phyloP scores from a whole-genome alignment of 768 basidiomycete genomes.

The Saitozyma podzolica region DNA sequence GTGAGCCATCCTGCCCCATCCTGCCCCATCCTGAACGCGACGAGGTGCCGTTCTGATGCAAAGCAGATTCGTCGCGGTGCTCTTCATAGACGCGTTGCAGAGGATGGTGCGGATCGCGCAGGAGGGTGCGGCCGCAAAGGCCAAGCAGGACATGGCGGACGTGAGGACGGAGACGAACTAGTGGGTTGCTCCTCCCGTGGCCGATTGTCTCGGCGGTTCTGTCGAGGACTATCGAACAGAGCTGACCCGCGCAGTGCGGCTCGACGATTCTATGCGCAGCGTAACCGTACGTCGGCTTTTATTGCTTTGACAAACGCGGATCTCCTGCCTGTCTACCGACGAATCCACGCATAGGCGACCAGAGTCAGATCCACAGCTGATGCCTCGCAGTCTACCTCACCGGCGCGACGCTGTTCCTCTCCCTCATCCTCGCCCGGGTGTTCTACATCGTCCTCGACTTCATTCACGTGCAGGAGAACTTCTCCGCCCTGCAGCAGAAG shows the following conservation, averaged over 20 bases:
- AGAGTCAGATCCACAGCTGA: constrained; percentile 5
- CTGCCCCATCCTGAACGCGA: too few relatives aligned
- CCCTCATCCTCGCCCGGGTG: constrained; percentile 86
- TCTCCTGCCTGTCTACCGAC: too few relatives aligned
- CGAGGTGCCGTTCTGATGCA: background rate
- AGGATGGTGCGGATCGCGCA: constrained; percentile 70
- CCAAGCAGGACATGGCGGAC: constrained; percentile 60
- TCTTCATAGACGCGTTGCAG: constrained; percentile 89
- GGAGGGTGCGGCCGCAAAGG: constrained; percentile 64
- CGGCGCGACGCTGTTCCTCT: constrained; percentile 78
- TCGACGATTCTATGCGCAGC: constrained; percentile 74
- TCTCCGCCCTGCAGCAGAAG: constrained; percentile 70
- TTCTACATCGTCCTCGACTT: constrained; percentile 91
- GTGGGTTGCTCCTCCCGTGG: constrained; percentile 19
- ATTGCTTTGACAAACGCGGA: too few relatives aligned
- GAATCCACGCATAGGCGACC: too few relatives aligned
- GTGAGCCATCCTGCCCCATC: constrained; percentile 55
- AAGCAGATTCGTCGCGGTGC: constrained; percentile 70
- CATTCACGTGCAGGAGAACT: constrained; percentile 84
- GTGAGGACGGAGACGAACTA: constrained; percentile 77
- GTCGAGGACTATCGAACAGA: background rate
- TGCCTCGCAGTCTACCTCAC: constrained; percentile 67
- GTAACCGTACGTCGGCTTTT: constrained; percentile 33
- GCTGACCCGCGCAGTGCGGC: constrained; percentile 61
- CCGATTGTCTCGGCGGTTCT: background rate